Conservation (phyloP, 345 rosid genomes). For the Aquilaria malaccensis region DNA sequence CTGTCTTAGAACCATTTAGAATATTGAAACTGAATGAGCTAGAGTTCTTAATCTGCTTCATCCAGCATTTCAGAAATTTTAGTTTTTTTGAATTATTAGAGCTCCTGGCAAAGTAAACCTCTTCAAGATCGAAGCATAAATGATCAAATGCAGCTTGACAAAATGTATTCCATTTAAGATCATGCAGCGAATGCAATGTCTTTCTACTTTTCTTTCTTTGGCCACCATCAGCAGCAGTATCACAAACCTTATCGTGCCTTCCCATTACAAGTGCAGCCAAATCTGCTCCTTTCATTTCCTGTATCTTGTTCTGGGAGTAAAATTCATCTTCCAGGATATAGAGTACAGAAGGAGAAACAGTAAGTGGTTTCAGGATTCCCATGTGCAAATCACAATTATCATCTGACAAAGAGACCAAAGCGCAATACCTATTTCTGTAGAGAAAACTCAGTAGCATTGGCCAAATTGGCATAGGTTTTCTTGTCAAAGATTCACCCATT, state of each 20-base stretch:
- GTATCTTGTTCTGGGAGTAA: slow-evolving; percentile 9
- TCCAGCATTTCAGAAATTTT: slow-evolving; percentile 90
- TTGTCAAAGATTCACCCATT: slow-evolving; percentile 31
- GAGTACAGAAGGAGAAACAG: slow-evolving; percentile 54
- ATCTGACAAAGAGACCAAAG: slow-evolving; percentile 49
- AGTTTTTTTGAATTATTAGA: slow-evolving; percentile 55
- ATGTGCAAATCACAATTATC: slow-evolving; percentile 28
- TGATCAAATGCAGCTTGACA: slow-evolving; percentile 42
- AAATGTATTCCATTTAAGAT: slow-evolving; percentile 55
- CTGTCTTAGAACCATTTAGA: slow-evolving; percentile 21
- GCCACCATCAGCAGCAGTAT: slow-evolving; percentile 11
- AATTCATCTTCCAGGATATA: slow-evolving; percentile 27
- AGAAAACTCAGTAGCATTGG: slow-evolving; percentile 71
- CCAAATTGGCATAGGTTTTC: slow-evolving; percentile 55
- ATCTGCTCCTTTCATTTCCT: slow-evolving; percentile 11
- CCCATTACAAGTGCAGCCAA: slow-evolving; percentile 13
- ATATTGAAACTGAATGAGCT: slow-evolving; percentile 21
- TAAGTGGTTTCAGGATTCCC: slow-evolving; percentile 80
- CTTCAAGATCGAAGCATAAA: slow-evolving; percentile 50
- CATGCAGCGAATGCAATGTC: slow-evolving; percentile 26
- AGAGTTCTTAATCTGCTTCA: slow-evolving; percentile 61
- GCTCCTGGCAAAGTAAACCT: slow-evolving; percentile 41
- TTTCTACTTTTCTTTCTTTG: slow-evolving; percentile 36
- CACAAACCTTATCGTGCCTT: slow-evolving; percentile 7
- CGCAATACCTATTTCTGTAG: slow-evolving; percentile 55